phyloP scores from a whole-genome alignment of 1,139 yeast species.

The Hansenula lynferdii region DNA sequence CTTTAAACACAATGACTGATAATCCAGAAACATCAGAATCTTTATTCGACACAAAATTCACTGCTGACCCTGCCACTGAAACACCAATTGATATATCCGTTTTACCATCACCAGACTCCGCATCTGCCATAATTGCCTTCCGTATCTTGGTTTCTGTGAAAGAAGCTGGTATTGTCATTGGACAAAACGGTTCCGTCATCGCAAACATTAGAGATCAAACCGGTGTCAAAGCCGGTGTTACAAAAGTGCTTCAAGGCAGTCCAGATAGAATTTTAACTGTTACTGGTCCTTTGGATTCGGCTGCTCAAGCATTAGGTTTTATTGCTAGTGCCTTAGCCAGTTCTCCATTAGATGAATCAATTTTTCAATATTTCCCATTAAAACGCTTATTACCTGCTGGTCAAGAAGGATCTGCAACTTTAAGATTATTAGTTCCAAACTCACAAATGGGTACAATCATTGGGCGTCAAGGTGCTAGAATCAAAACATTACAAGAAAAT shows the following conservation, averaged over 20 bases:
- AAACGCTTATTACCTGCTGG: slow-evolving; percentile 53
- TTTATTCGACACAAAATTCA: slow-evolving; percentile 22
- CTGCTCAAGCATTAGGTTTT: slow-evolving; percentile 67
- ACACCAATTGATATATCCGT: slow-evolving; percentile 13
- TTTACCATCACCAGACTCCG: slow-evolving; percentile 17
- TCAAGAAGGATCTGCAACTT: slow-evolving; percentile 46
- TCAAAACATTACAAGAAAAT: slow-evolving; percentile 71
- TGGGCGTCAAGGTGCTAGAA: slow-evolving; percentile 80
- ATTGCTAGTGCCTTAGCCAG: slow-evolving; percentile 60
- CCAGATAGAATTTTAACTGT: slow-evolving; percentile 83
- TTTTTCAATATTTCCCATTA: slow-evolving; percentile 54
- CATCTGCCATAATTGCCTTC: slow-evolving; percentile 41
- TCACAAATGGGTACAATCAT: slow-evolving; percentile 88
- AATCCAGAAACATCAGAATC: slow-evolving; percentile 18
- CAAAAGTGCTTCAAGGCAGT: slow-evolving; percentile 76
- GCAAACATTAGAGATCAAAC: slow-evolving; percentile 75
- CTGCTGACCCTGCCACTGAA: no score
- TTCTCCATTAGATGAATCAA: slow-evolving; percentile 26
- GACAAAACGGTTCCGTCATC: slow-evolving; percentile 79
- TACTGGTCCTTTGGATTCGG: slow-evolving; percentile 71
- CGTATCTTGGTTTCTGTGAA: slow-evolving; percentile 77
- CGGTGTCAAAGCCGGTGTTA: slow-evolving; percentile 84
- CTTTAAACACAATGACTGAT: background rate
- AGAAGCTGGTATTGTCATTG: slow-evolving; percentile 90
- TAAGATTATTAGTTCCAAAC: slow-evolving; percentile 77